Base-by-base conservation (phyloP, 495 filamentous ascomycete genomes). In the Hypoxylon perforatum region DNA sequence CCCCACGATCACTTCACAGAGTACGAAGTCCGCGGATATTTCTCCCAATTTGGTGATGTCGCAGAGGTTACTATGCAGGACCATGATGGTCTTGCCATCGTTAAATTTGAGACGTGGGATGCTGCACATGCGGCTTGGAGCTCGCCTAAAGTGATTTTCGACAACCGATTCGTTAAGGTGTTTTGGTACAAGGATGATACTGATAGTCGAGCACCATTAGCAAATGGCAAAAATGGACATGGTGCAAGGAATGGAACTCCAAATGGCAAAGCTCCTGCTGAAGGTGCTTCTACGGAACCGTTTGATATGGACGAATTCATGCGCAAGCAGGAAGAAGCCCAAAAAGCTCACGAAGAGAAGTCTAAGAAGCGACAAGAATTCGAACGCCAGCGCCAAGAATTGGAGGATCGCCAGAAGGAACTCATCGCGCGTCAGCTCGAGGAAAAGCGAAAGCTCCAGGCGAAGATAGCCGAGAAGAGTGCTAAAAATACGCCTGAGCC, bases 111-210 rank as follows among this genome's bases (percentile, higher is more conserved):
- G 36, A 84, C 81, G 50, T 92, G 90, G 81, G 83, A 82, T 11
- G 80, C 88, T 41, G 95, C 95, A 14, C 88, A 90, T 64, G 84
- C 87, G 15, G 95, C 95, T 1, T 97, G 93, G 78, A 87, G 89
- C 14, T 97, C 92, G 39, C 95, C 95, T 0, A 96, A 96, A 72
- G 91, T 92, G 47, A 92, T 99, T 49, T 99, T 99, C 69, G 93
- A 97, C 63, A 99, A 99, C 65, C 85, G 95, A 17, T 99, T 99
- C 69, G 95, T 99, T 44, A 99, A 97, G 74, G 93, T 99, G 4
- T 99, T 93, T 71, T 99, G 95, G 95, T 85, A 91, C 75, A 94
- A 91, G 65, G 85, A 88, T 0, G 86, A 88, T 1, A 65, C 69
- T 17, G 79, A 79, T 30, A 72, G 77, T 4, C 56, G 61, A 7